Percentiles rank a stretch among this genome's conserved stretches.
Evolutionary conservation across 2,329 filamentous ascomycete genomes (phyloP).

Genomic region (Sporothrix brasiliensis): DNA sequence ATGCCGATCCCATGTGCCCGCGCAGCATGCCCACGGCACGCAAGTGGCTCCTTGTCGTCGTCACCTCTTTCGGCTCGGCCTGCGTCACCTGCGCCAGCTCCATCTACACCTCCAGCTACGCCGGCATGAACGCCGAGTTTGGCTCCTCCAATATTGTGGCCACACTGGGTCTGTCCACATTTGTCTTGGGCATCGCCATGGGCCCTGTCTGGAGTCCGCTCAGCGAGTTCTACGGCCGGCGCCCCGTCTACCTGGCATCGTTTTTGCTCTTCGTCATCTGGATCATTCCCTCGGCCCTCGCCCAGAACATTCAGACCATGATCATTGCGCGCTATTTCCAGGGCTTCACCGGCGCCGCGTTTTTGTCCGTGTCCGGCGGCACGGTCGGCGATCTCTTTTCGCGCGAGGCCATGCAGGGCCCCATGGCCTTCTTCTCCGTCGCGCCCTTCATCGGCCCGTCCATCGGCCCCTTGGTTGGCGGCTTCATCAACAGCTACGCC

Average conservation of each 20-base stretch:
- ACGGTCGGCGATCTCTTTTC: slow-evolving; percentile 81
- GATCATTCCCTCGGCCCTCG: slow-evolving; percentile 78
- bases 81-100: slow-evolving; percentile 78
- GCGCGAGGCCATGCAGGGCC: slow-evolving; percentile 68
- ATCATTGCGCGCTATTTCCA: slow-evolving; percentile 77
- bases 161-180: slow-evolving; percentile 78
- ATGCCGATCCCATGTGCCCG: slow-evolving; percentile 73
- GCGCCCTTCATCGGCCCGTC: slow-evolving; percentile 66
- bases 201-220: slow-evolving; percentile 67
- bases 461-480: slow-evolving; percentile 66
- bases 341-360: slow-evolving; percentile 70
- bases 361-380: slow-evolving; percentile 75
- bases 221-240: slow-evolving; percentile 78
- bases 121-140: slow-evolving; percentile 75
- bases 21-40: slow-evolving; percentile 65
- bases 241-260: slow-evolving; percentile 76
- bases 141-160: slow-evolving; percentile 70
- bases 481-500: slow-evolving; percentile 77
- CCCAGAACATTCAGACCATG: slow-evolving; percentile 79
- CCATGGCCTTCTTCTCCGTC: slow-evolving; percentile 80
- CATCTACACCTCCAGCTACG: slow-evolving; percentile 85
- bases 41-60: slow-evolving; percentile 78
- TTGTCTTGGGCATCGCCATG: slow-evolving; percentile 73
- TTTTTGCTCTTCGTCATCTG: slow-evolving; percentile 77
- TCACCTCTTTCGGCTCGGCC: slow-evolving; percentile 73